Base-by-base conservation (phyloP, 805 yeast genomes). In the Cyberlindnera misumaiensis region DNA sequence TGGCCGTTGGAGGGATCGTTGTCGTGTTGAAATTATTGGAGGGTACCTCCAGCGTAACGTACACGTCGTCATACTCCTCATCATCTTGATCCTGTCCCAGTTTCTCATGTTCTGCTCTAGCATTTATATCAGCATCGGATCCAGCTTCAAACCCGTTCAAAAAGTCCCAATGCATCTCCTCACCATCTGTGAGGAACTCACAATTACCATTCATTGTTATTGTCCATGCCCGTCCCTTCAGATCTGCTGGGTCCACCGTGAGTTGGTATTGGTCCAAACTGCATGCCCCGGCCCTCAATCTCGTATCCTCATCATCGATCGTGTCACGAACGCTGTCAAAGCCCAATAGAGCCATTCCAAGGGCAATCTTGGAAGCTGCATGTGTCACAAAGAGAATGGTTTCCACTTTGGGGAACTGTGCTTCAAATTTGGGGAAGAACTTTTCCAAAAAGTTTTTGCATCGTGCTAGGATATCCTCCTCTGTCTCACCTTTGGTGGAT, bases 161-260 rank as follows among this genome's bases (percentile, higher is more conserved):
- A 65, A 88, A 90, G 50, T 80, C 77, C 97, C 97, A 89, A 55
- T 85, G 80, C 94, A 87, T 86, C 58, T 88, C 96, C 52, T 89
- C 93, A 7, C 97, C 97, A 6, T 70, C 60, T 6, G 73, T 58
- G 44, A 90, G 65, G 51, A 81, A 88, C 32, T 72, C 77, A 7
- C 86, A 75, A 45, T 76, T 70, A 4, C 97, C 96, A 55, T 84
- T 85, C 71, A 73, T 68, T 14, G 2, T 45, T 56, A 3, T 48
- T 16, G n/a, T 9, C 32, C 32, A 30, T 30, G 55, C 4, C 11
- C 25, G 28, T 18, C 46, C 13, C 32, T 46, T 24, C 24, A 20
- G 8, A 20, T 20, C 24, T 20, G 24, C 8, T 6, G 24, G 24
- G 30, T 46, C 44, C 11, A 30, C 27, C 5, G 52, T 34, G 15